Evolutionary conservation across 2,329 filamentous ascomycete genomes (phyloP), one percentile per base, ranked within the genome.

Genomic region (Phoma sp.): DNA sequence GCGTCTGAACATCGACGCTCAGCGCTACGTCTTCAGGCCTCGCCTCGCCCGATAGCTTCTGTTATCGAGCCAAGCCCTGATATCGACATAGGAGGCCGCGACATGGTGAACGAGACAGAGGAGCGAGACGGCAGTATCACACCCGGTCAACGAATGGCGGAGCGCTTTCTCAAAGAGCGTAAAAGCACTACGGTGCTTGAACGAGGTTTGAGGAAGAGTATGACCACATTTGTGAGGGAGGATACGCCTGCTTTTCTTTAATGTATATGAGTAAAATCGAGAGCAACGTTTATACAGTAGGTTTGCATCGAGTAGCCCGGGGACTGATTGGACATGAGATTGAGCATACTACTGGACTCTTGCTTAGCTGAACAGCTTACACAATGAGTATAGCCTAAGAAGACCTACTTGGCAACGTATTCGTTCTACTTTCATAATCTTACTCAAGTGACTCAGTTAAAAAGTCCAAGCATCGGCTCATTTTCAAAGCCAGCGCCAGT

Each of bases 81-180:
- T 17, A 2, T 15, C 3, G 24, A 38, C 2, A 8, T 1, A 22
- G 17, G 17, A 15, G 2, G 3, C 5, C 8, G 33, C 2, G 12
- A 6, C 2, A 10, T 6, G 21, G 9, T 17, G 4, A n/a, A 2
- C 2, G 55, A 55, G 2, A 10, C 25, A 0, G 53, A 64, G 27
- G 56, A 60, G 9, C 58, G 56, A 22, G 50, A 38, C 25, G 63
- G 64, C 29, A 41, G 47, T 19, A 13, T 58, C 8, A 71, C 70
- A n/a, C 69, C 67, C 2, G 69, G 69, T 7, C 68, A 68, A 43
- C 46, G 60, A 13, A 57, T 73, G 61, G 69, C 67, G 22, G 69
- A 72, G 32, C 46, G 56, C 36, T 73, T 69, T 51, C 39, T 72
- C 40, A 60, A 56, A n/a, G 62, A 68, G 51, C 54, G 44, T 9